A percentile compares a stretch with the other conserved stretches of the same genome.
These are phyloP conservation scores for Cladophialophora chaetospira DNA, from an alignment of 2,329 filamentous ascomycete genomes.

Conservation along the genomic window DNA sequence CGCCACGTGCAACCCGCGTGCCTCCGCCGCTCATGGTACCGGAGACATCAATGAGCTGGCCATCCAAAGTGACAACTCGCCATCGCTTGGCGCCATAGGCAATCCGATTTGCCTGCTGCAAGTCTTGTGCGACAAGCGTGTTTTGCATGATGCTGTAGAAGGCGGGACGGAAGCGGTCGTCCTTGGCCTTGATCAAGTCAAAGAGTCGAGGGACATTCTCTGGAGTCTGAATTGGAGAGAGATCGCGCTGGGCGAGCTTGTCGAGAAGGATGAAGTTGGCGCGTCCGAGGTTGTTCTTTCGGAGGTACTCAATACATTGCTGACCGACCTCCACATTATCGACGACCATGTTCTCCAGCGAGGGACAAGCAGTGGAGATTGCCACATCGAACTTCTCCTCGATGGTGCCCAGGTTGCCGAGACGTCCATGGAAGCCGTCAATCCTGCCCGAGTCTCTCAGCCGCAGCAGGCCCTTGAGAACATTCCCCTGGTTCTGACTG, in stretches of 20 bases:
- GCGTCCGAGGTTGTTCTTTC: constrained; percentile 94
- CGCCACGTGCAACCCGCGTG: constrained; percentile 81
- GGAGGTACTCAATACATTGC: constrained; percentile 95
- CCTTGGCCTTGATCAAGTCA: constrained; percentile 85
- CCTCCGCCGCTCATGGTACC: constrained; percentile 99
- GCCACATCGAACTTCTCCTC: constrained; percentile 93
- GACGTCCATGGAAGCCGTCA: constrained; percentile 91
- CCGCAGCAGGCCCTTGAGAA: constrained; percentile 87
- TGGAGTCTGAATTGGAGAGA: constrained; percentile 80
- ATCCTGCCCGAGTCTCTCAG: constrained; percentile 95
- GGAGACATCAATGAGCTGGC: constrained; percentile 95
- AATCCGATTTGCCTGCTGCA: constrained; percentile 95
- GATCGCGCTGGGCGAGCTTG: constrained; percentile 75
- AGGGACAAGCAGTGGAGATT: constrained; percentile 93
- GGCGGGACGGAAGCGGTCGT: constrained; percentile 81
- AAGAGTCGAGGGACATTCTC: constrained; percentile 91
- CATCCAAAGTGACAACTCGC: constrained; percentile 93
- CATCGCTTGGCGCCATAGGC: constrained; percentile 91
- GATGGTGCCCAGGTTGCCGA: constrained; percentile 92
- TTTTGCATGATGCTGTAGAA: constrained; percentile 97
- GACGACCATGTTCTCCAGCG: constrained; percentile 93
- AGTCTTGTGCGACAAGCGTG: constrained; percentile 86
- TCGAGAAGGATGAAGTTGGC: constrained; percentile 97
- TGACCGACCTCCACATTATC: constrained; percentile 95
- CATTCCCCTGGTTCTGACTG: constrained; percentile 89